Evolutionary conservation across 441 rosid genomes (phyloP), one percentile per base, ranked within the genome.

Genomic region (Adansonia rubrostipa): DNA sequence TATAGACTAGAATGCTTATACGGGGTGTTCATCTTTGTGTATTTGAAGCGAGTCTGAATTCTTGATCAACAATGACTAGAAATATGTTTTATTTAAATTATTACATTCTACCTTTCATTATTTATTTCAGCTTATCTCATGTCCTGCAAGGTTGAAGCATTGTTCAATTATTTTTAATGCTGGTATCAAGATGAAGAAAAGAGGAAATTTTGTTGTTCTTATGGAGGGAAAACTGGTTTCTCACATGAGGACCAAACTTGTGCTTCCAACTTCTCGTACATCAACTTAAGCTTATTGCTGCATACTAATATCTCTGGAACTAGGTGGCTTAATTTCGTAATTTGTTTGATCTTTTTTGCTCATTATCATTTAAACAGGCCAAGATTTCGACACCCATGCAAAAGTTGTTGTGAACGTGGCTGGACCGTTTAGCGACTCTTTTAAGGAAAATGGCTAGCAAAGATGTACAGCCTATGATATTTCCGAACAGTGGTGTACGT

Each of bases 401-500:
- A 92, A 92, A 86, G 97, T 93, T 64, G 85, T 96, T 62, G 95
- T 96, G 44, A 93, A 96, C 81, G 99, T 97, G 20, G 98, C 97
- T 58, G 98, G 99, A 66, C 98, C 98, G 20, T 96, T 96, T 83
- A 93, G 99, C 78, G 99, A 96, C 75, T 84, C 96, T 60, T 36
- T 80, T 96, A 64, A 87, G 99, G 89, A 90, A 89, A 85, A 85
- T 96, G 94, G 97, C 88, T 61, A 83, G 89, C 78, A 82, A 85
- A 84, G 91, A 89, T 79, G 89, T 81, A 54, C 89, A 85, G 78
- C 83, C 89, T 19, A 93, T 96, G 88, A 96, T 96, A 84, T 91
- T 90, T 80, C 98, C 99, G 47, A 95, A 97, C 87, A 96, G 98
- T 74, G 98, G 99, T 69, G 98, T 96, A 28, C 99, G 93, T 84